phyloP scores from a whole-genome alignment of 2,329 filamentous ascomycete genomes.

The Endocalyx cinctus region DNA sequence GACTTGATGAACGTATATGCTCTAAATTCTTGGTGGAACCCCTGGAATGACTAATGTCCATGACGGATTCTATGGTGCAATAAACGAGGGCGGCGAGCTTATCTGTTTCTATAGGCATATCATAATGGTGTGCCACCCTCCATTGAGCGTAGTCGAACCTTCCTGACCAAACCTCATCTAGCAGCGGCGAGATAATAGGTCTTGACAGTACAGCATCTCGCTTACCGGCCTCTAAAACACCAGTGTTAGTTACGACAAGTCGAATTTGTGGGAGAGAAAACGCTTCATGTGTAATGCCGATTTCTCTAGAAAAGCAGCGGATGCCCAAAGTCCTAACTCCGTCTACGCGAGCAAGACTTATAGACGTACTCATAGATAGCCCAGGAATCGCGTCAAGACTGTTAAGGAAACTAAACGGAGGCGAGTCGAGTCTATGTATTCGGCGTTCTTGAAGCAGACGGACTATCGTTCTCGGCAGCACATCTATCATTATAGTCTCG shows the following conservation, averaged over 20 bases:
- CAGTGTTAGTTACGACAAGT: not conserved
- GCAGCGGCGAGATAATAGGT: not conserved
- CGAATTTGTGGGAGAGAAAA: not conserved
- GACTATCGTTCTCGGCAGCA: not conserved
- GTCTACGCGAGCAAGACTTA: not conserved
- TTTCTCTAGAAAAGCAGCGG: not conserved
- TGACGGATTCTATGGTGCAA: not conserved
- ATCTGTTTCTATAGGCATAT: not conserved
- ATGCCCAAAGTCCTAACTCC: not conserved
- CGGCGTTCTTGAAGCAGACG: not conserved
- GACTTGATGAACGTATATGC: not conserved
- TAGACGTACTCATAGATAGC: not conserved
- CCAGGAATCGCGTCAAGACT: not conserved
- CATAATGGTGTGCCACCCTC: not conserved
- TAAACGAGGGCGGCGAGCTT: not conserved
- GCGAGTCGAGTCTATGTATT: not conserved
- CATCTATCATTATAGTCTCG: not conserved
- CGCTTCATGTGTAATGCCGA: not conserved
- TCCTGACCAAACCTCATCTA: not conserved
- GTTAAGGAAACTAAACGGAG: not conserved
- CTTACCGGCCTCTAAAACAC: not conserved
- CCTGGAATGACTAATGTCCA: not conserved
- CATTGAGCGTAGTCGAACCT: not conserved
- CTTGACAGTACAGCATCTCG: not conserved
- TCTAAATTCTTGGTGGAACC: not conserved